Percentiles rank a stretch among this genome's conserved stretches.
phyloP scores from a whole-genome alignment of 805 yeast genomes.

The Yarrowia divulgata region DNA sequence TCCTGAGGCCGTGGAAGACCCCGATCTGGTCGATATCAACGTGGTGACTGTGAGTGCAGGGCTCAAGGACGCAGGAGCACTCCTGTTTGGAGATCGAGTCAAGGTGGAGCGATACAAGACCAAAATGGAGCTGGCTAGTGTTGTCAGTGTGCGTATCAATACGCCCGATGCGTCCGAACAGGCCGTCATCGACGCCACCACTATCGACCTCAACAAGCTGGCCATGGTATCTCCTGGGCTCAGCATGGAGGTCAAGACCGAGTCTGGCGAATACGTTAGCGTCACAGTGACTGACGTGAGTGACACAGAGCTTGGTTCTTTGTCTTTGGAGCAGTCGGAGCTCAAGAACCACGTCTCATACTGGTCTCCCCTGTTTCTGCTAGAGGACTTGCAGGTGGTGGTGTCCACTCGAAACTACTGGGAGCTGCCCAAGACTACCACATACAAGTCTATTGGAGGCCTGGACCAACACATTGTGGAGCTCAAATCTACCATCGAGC shows the following conservation, averaged over 20 bases:
- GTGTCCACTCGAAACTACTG: conserved; percentile 40
- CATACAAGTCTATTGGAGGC: conserved; percentile 78
- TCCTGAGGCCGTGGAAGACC: conserved; percentile 42
- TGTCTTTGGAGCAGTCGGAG: conserved; percentile 49
- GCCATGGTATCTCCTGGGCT: conserved; percentile 47
- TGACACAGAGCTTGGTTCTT: conserved; percentile 53
- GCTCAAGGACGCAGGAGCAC: conserved; percentile 54
- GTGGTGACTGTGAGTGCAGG: conserved; percentile 46
- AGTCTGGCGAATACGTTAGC: conserved; percentile 47
- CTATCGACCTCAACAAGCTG: conserved; percentile 52
- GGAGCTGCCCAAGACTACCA: conserved; percentile 42
- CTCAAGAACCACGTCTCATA: conserved; percentile 44
- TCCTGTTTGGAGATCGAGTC: conserved; percentile 61
- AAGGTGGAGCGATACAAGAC: conserved; percentile 58
- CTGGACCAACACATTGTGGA: conserved; percentile 65
- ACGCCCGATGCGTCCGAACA: conserved; percentile 44
- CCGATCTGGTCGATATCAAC: conserved; percentile 43
- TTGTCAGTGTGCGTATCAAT: conserved; percentile 51
- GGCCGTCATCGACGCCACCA: conserved; percentile 45
- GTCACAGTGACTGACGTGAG: conserved; percentile 62
- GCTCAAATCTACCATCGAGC: conserved; percentile 70
- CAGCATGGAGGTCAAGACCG: conserved; percentile 53
- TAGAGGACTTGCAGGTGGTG: conserved; percentile 33
- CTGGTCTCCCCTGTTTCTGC: conserved; percentile 59
- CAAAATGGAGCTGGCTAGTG: conserved; percentile 56